Evolutionary conservation across 2,329 filamentous ascomycete species (phyloP), one percentile per base, ranked within the genome.

Genomic region (Penicillium freii): DNA sequence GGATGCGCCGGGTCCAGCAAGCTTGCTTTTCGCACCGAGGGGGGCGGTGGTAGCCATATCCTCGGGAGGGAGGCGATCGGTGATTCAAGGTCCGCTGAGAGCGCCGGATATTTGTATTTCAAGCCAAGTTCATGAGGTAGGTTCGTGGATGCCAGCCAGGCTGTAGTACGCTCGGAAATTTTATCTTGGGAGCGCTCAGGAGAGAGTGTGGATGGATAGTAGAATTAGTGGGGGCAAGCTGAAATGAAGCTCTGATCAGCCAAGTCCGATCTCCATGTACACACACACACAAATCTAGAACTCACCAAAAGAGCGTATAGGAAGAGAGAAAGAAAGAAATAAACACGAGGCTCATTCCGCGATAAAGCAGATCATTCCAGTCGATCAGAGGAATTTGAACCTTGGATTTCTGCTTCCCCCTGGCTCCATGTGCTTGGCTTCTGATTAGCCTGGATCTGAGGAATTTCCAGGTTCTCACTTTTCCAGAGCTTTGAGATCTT

Each of bases 21-120:
- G 57, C 60, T 75, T 77, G 69, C 64, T 70, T 67, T 73, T 77
- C 51, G 66, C 57, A 50, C 62, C 70, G 54, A 67, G 58, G 19
- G 60, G 58, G 34, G 72, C 63, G 61, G 70, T 71, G 66, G 68
- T 71, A 54, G 74, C 71, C 75, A 77, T 77, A 50, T 62, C 68
- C 67, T 69, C 67, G 65, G 67, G 55, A 53, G 52, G 52, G 13
- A 11, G 39, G 40, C 31, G 48, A 53, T 63, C 57, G 57, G 64
- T 67, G 58, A 55, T 69, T 70, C 62, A 66, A 62, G 61, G 62
- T 70, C 66, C 64, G 65, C 65, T 59, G 61, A 59, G 51, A 56
- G 61, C 58, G 53, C 58, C 48, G 61, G 54, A 58, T 59, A 50
- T 64, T 68, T 58, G 64, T 67, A 69, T 71, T 63, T 66, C 68